phyloP scores from a whole-genome alignment of 1,139 yeast species.

The Blastobotrys persicus region DNA sequence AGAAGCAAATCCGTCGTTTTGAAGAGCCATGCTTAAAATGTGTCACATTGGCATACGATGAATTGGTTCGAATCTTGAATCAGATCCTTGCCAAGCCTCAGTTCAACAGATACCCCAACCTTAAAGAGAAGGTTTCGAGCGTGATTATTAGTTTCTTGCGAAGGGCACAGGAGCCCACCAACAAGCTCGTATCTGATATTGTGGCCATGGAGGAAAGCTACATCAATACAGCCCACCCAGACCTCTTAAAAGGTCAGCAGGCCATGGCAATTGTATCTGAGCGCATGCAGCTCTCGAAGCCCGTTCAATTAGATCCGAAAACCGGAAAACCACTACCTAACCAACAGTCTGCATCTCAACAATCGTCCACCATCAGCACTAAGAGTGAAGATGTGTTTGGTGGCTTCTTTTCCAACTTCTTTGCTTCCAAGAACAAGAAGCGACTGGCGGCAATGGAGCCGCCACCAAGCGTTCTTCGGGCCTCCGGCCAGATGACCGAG shows the following conservation, averaged over 20 bases:
- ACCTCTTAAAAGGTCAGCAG: conserved; percentile 86
- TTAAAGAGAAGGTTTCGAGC: conserved; percentile 81
- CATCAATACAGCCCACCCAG: conserved; percentile 97
- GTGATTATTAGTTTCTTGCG: conserved; percentile 79
- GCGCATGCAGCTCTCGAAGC: conserved; percentile 75
- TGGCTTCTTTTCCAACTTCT: conserved; percentile 94
- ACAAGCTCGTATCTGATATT: conserved; percentile 76
- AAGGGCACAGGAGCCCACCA: conserved; percentile 80
- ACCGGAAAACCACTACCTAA: conserved; percentile 62
- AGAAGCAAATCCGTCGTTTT: conserved; percentile 90
- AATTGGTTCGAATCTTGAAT: conserved; percentile 83
- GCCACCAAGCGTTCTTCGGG: conserved; percentile 91
- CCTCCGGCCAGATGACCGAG: conserved; percentile 92
- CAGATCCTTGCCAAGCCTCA: conserved; percentile 81
- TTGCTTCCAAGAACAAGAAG: conserved; percentile 88
- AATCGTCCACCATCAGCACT: conserved; percentile 16
- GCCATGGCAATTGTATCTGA: conserved; percentile 95
- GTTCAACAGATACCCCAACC: conserved; percentile 84
- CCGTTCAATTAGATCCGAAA: conserved; percentile 84
- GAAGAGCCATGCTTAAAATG: conserved; percentile 95
- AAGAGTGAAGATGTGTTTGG: conserved; percentile 38
- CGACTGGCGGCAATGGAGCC: conserved; percentile 95
- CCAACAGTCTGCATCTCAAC: conserved; percentile 27
- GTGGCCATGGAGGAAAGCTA: conserved; percentile 86
- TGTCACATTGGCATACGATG: conserved; percentile 89